These are phyloP conservation scores for Capronia epimyces DNA, from an alignment of 2,329 filamentous ascomycete genomes.

Conservation along the genomic window DNA sequence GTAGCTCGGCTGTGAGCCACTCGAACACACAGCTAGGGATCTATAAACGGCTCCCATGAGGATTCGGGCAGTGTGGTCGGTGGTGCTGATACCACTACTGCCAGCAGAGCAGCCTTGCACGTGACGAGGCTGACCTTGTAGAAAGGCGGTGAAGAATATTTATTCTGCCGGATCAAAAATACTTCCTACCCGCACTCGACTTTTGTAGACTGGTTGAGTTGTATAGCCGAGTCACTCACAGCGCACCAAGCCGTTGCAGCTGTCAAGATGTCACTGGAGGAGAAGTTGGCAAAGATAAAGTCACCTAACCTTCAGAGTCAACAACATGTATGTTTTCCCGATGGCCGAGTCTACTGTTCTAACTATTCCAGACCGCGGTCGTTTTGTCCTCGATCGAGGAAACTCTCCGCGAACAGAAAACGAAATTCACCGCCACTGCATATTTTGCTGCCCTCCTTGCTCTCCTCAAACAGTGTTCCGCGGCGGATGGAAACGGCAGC, in stretches of 20 bases:
- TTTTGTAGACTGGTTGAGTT: not conserved
- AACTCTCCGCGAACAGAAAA: conserved; percentile 81
- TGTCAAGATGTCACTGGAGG: conserved; percentile 55
- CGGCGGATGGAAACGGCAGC: conserved; percentile 55
- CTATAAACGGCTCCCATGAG: too few species aligned
- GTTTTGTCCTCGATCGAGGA: conserved; percentile 89
- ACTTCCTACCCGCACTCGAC: conserved; percentile 5
- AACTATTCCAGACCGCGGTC: conserved; percentile 61
- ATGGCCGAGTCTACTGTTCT: conserved; percentile 4
- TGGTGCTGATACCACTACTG: too few species aligned
- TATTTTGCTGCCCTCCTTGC: conserved; percentile 96
- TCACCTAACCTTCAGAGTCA: conserved; percentile 94
- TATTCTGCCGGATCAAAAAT: conserved; percentile 14
- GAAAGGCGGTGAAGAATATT: conserved; percentile 13
- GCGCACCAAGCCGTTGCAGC: not conserved
- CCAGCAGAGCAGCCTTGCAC: not conserved
- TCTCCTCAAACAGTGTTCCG: conserved; percentile 71
- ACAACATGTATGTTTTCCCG: conserved; percentile 62
- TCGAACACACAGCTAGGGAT: too few species aligned
- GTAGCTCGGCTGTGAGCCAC: too few species aligned
- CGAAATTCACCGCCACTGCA: conserved; percentile 74
- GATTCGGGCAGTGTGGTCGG: too few species aligned
- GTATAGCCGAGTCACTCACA: not conserved
- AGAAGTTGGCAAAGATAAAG: conserved; percentile 95
- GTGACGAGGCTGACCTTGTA: not conserved